Evolutionary conservation across 768 basidiomycete species (phyloP), one percentile per base, ranked within the genome.

Genomic region (Rossbeevera mucosa): DNA sequence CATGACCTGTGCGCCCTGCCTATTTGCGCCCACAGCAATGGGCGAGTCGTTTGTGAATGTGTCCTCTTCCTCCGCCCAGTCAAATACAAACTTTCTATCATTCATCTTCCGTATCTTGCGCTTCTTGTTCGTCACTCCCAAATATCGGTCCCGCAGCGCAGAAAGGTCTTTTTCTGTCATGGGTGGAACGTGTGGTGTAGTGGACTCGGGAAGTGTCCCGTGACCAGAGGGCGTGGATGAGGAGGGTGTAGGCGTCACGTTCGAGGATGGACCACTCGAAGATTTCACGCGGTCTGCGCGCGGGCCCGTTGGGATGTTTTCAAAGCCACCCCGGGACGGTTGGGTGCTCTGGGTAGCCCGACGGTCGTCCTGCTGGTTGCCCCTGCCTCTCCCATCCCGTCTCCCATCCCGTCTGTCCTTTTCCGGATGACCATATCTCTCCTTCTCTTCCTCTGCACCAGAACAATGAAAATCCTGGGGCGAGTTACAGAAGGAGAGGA

Each of bases 81-180:
- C 96, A 64, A 99, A 99, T n/a, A 95, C 91, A 66, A 98, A 93
- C 71, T 95, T 95, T 71, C 92, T 85, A 69, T 94, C 93, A 64
- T 89, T 91, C 81, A 90, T 92, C 73, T 94, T 94, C 50, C 92
- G 85, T 60, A 92, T 88, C 71, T 91, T 93, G 36, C 91, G 86
- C 73, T 94, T 94, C 79, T 94, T 94, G 71, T 85, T 91, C 69
- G 90, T 88, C 18, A 91, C 88, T 5, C 96, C 96, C 28, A 99
- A 85, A 68, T 99, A 98, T 31, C 95, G 83, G 21, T 94, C 91
- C 7, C 92, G 86, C 59, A 98, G 86, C 0, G 87, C 89, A 0
- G 76, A 76, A 7, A 95, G 77, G 64, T 95, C 94, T 44, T 75
- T 80, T 45, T 88, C 86, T 1, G 88, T 83, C 84, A 92, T 88